Conservation (phyloP, 371 early-diverging fungal genomes). For the Fennellomyces sp. region DNA sequence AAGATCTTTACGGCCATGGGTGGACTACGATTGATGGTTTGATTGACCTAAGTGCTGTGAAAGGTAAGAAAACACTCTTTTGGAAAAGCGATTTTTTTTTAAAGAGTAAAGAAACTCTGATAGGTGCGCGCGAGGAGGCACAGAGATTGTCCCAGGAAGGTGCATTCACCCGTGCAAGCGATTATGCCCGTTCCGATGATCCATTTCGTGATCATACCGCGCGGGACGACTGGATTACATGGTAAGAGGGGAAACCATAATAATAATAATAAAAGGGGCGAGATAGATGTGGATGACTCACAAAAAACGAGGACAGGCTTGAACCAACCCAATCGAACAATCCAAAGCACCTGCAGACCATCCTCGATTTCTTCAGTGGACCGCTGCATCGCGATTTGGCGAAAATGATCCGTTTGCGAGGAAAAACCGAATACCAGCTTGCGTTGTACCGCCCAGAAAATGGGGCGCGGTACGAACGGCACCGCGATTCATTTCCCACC, state of each 20-base stretch:
- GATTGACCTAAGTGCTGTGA: constrained; percentile 40
- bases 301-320: too few species aligned
- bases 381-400: constrained; percentile 52
- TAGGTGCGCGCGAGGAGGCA: constrained; percentile 41
- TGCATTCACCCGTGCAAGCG: constrained; percentile 33
- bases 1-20: constrained; percentile 57
- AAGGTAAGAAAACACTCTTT: constrained; percentile 17
- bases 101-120: neutral
- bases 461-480: constrained; percentile 59
- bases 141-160: constrained; percentile 22
- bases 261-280: too few species aligned
- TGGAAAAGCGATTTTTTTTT: neutral
- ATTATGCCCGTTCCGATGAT: constrained; percentile 36
- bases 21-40: constrained; percentile 56
- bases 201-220: constrained; percentile 63
- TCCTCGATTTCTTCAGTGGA: constrained; percentile 38
- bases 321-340: neutral
- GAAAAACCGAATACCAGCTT: constrained; percentile 62
- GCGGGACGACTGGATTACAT: constrained; percentile 63
- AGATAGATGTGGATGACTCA: too few species aligned
- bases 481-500: constrained; percentile 67
- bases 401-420: constrained; percentile 51
- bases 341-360: constrained; percentile 28
- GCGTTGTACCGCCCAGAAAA: constrained; percentile 63
- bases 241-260: too few species aligned